Percentiles rank a stretch among this genome's conserved stretches.
Evolutionary conservation across 805 yeast species (phyloP).

Genomic region (Ogataea ganodermae): DNA sequence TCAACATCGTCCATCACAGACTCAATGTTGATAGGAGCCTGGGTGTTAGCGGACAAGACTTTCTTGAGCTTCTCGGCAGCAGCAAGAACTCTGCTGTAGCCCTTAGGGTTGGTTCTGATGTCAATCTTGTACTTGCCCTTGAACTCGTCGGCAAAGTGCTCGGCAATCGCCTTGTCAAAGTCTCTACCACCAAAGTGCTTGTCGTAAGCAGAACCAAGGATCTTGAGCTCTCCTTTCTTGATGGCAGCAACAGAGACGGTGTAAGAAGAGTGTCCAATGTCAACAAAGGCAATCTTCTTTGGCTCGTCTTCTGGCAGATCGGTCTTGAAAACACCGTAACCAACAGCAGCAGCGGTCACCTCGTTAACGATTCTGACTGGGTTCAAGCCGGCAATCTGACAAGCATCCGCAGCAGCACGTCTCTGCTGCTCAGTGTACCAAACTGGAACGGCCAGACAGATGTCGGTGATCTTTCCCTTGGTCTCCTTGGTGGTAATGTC

Average conservation of each 20-base stretch:
- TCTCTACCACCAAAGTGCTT: constrained; percentile 99
- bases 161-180: constrained; percentile 89
- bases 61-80: constrained; percentile 95
- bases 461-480: constrained; percentile 78
- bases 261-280: constrained; percentile 95
- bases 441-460: constrained; percentile 91
- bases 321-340: constrained; percentile 97
- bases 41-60: constrained; percentile 91
- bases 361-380: constrained; percentile 98
- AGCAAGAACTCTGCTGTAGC: constrained; percentile 86
- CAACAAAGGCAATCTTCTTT: constrained; percentile 88
- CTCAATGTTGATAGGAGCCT: constrained; percentile 94
- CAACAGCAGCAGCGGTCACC: constrained; percentile 97
- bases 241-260: constrained; percentile 87
- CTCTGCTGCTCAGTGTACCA: constrained; percentile 98
- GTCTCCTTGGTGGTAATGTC: constrained; percentile 78
- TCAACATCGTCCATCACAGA: constrained; percentile 97
- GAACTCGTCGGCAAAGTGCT: constrained; percentile 93
- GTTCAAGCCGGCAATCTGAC: constrained; percentile 93
- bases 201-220: constrained; percentile 89
- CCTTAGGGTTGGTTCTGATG: constrained; percentile 88
- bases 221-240: constrained; percentile 94
- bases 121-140: constrained; percentile 91
- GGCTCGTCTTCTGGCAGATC: constrained; percentile 95
- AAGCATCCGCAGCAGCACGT: constrained; percentile 94